A percentile compares a stretch with the other conserved stretches of the same genome.
Conservation (phyloP, 2,329 filamentous ascomycete species). For the Neophaeococcomyces mojaviensis region DNA sequence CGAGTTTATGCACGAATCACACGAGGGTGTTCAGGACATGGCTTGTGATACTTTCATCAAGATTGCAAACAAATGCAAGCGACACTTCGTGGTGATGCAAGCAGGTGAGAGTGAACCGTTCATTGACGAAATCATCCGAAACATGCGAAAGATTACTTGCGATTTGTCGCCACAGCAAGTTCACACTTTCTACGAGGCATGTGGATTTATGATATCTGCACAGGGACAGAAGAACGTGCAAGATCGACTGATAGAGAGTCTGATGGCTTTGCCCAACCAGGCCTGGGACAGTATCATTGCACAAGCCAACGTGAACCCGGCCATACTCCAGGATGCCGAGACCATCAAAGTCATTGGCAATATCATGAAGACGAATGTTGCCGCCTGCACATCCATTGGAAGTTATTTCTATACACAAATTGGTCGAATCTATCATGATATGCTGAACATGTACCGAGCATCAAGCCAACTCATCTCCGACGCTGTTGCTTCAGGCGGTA, state of each 20-base stretch:
- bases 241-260: constrained; percentile 78
- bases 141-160: constrained; percentile 89
- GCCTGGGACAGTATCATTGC: constrained; percentile 96
- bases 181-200: constrained; percentile 98
- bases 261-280: constrained; percentile 88
- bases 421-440: constrained; percentile 93
- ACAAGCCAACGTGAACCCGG: constrained; percentile 74
- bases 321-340: constrained; percentile 81
- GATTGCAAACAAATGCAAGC: constrained; percentile 94
- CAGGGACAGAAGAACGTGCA: constrained; percentile 93
- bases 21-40: constrained; percentile 99
- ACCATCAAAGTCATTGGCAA: constrained; percentile 99
- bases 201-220: constrained; percentile 97
- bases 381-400: constrained; percentile 93
- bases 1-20: constrained; percentile 99
- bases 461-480: constrained; percentile 96
- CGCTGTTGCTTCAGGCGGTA: constrained; percentile 76
- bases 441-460: constrained; percentile 97
- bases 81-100: constrained; percentile 93
- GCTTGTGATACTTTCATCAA: constrained; percentile 99
- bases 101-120: constrained; percentile 92
- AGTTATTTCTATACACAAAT: constrained; percentile 98
- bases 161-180: constrained; percentile 95
- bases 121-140: constrained; percentile 96
- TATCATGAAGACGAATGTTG: constrained; percentile 99